A percentile compares a stretch with the other conserved stretches of the same genome.
phyloP scores from a whole-genome alignment of 169 alveolate genomes.

The Plasmodium blacklocki region DNA sequence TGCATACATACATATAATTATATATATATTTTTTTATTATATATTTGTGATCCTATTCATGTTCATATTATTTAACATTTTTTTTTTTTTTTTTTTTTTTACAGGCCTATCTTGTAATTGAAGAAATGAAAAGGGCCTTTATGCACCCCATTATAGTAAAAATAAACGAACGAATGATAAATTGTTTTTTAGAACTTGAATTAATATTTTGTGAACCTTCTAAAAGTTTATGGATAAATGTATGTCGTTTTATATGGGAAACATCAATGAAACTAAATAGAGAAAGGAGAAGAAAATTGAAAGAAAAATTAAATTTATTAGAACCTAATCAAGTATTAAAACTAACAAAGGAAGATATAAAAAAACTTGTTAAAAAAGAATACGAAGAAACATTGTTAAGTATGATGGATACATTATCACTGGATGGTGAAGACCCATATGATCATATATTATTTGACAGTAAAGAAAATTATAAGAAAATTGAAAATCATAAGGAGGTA shows the following conservation, averaged over 20 bases:
- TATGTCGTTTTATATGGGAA: conserved; percentile 82
- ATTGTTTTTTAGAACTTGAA: conserved; percentile 86
- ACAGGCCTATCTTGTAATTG: conserved; percentile 87
- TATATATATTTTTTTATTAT: no score
- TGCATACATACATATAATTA: no score
- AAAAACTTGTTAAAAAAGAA: conserved; percentile 44
- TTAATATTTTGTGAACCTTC: conserved; percentile 86
- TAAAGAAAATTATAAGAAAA: conserved; percentile 1
- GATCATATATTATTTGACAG: conserved; percentile 36
- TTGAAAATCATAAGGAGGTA: background rate
- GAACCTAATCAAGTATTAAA: conserved; percentile 64
- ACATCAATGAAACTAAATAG: conserved; percentile 77
- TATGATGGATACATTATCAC: conserved; percentile 48
- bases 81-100: conserved; percentile 3
- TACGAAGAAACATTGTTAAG: conserved; percentile 48
- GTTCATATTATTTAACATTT: no score
- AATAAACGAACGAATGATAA: conserved; percentile 84
- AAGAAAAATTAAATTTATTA: conserved; percentile 41
- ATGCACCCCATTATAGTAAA: conserved; percentile 88
- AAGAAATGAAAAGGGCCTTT: conserved; percentile 88
- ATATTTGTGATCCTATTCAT: no score
- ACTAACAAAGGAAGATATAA: conserved; percentile 64
- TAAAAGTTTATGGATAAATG: conserved; percentile 82
- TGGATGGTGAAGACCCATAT: conserved; percentile 43
- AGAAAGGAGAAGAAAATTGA: conserved; percentile 64